These are phyloP conservation scores for Podospora comata DNA, from an alignment of 495 filamentous ascomycete genomes.

Conservation along the genomic window DNA sequence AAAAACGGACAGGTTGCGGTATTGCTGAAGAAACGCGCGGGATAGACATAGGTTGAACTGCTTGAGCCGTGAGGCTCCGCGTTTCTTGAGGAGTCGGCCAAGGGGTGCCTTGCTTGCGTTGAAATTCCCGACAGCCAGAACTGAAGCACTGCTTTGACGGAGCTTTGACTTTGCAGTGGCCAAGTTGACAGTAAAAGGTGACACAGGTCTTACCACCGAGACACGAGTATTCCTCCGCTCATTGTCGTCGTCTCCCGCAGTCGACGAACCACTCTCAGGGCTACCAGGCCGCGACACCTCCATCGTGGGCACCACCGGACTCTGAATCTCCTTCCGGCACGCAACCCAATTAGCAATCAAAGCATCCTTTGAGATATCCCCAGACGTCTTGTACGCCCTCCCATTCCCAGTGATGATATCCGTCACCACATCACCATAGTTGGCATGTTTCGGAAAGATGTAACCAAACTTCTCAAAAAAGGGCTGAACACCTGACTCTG, in stretches of 20 bases:
- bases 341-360: slow-evolving; percentile 41
- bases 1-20: slow-evolving; percentile 45
- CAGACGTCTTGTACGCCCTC: slow-evolving; percentile 40
- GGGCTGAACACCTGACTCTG: slow-evolving; percentile 30
- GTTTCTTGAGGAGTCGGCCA: slow-evolving; percentile 33
- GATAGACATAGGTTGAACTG: slow-evolving; percentile 49
- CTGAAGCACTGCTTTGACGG: not conserved
- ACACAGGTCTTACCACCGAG: not conserved
- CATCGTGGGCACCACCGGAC: not conserved
- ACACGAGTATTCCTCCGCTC: not conserved
- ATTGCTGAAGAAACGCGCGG: slow-evolving; percentile 54
- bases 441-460: slow-evolving; percentile 39
- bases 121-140: not conserved
- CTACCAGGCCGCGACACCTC: slow-evolving; percentile 13
- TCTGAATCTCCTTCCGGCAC: slow-evolving; percentile 15
- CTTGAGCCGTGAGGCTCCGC: slow-evolving; percentile 46
- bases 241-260: not conserved
- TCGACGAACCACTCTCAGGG: not conserved
- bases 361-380: slow-evolving; percentile 43
- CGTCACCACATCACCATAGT: slow-evolving; percentile 48
- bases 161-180: not conserved
- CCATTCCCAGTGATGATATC: slow-evolving; percentile 53
- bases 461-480: slow-evolving; percentile 49
- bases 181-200: not conserved
- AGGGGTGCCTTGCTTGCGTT: not conserved